Conservation (phyloP, 2,329 filamentous ascomycete genomes). For the Pseudohalonectria lignicola region DNA sequence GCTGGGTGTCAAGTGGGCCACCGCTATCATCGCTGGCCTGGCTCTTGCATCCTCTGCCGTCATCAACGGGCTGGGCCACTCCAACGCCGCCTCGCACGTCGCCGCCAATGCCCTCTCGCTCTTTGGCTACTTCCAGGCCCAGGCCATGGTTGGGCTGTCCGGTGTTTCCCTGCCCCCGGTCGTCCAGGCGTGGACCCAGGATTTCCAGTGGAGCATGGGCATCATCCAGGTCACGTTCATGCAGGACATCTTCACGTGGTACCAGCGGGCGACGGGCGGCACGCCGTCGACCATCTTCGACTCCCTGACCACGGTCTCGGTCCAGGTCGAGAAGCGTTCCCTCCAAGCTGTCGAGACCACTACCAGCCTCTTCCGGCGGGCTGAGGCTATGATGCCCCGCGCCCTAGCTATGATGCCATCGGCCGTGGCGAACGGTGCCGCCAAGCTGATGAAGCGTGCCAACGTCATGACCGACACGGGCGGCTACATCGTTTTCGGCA, state of each 20-base stretch:
- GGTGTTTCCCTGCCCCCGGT: conserved; percentile 67
- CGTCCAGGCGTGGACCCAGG: conserved; percentile 77
- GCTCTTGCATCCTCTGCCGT: conserved; percentile 70
- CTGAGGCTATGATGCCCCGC: conserved; percentile 18
- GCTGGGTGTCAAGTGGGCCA: conserved; percentile 68
- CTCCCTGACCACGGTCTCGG: conserved; percentile 56
- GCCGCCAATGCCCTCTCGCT: conserved; percentile 75
- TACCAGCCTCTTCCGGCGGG: not conserved
- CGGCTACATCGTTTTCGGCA: conserved; percentile 53
- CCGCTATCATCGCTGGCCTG: conserved; percentile 66
- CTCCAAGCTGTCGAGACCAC: conserved; percentile 12
- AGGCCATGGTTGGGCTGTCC: conserved; percentile 72
- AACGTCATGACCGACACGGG: conserved; percentile 35
- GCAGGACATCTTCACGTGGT: conserved; percentile 75
- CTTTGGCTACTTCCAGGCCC: conserved; percentile 79
- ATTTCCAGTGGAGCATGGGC: conserved; percentile 89
- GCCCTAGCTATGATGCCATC: conserved; percentile 24
- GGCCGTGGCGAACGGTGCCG: conserved; percentile 14
- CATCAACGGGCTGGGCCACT: conserved; percentile 72
- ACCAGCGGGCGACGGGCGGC: conserved; percentile 75
- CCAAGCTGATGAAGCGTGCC: conserved; percentile 36
- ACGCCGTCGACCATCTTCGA: conserved; percentile 64
- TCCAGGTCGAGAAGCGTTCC: conserved; percentile 58
- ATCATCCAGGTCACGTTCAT: conserved; percentile 72
- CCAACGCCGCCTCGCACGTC: conserved; percentile 78